phyloP scores from a whole-genome alignment of 1,284 basidiomycete genomes.

The Ganoderma sinense region DNA sequence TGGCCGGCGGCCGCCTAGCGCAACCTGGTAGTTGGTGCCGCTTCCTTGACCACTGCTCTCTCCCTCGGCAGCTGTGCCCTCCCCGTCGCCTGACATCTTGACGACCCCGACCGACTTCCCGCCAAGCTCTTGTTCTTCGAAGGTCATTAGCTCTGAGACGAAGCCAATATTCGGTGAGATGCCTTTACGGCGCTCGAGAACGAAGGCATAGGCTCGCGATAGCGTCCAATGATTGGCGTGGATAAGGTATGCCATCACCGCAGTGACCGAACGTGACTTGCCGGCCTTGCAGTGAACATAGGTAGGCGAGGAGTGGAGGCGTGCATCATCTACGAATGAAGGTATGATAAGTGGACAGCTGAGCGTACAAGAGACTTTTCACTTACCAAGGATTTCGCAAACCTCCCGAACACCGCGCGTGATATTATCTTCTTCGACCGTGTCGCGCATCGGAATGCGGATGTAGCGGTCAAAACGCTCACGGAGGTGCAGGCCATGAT shows the following conservation, averaged over 20 bases:
- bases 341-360: neutral
- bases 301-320: conserved; percentile 85
- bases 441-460: conserved; percentile 93
- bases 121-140: conserved; percentile 90
- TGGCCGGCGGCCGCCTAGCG: conserved; percentile 55
- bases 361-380: conserved; percentile 1
- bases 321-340: conserved; percentile 79
- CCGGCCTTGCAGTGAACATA: conserved; percentile 98
- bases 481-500: conserved; percentile 73
- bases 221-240: conserved; percentile 97
- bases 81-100: conserved; percentile 46
- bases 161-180: conserved; percentile 99
- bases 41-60: conserved; percentile 36
- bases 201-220: conserved; percentile 89
- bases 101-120: conserved; percentile 82
- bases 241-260: conserved; percentile 97
- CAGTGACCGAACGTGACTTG: conserved; percentile 95
- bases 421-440: conserved; percentile 93
- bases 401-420: conserved; percentile 84
- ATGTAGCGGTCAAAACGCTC: conserved; percentile 83
- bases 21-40: conserved; percentile 47
- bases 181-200: conserved; percentile 88
- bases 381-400: conserved; percentile 86
- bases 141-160: conserved; percentile 96
- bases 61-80: conserved; percentile 28